Conservation (phyloP, 371 early-diverging fungal genomes). For the Apophysomyces sp. region DNA sequence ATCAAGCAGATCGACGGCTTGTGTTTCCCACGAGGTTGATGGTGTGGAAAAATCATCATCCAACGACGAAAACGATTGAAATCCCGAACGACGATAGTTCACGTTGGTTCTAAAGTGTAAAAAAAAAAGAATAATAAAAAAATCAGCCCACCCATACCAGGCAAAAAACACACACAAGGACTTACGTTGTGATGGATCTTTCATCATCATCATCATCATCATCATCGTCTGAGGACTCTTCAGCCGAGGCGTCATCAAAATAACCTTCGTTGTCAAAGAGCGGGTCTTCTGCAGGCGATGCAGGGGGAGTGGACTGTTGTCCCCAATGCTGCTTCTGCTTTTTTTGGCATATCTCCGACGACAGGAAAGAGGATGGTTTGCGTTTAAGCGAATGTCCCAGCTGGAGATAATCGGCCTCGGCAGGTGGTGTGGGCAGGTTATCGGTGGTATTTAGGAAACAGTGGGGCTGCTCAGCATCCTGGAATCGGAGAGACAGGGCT, state of each 20-base stretch:
- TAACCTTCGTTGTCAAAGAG: conserved; percentile 5
- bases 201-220: conserved; percentile 8
- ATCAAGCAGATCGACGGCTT: neutral
- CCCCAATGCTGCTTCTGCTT: conserved; percentile 6
- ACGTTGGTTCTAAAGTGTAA: neutral
- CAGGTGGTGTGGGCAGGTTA: conserved; percentile 28
- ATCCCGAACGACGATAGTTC: neutral
- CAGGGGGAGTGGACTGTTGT: conserved; percentile 11
- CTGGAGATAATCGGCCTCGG: conserved; percentile 9
- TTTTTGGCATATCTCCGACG: neutral
- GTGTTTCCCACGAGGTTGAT: neutral
- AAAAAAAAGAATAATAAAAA: neutral
- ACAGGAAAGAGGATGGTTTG: neutral
- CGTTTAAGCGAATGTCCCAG: conserved; percentile 12
- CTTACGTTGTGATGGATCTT: neutral
- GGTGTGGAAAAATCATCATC: neutral
- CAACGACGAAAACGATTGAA: neutral
- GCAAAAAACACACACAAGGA: neutral
- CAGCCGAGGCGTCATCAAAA: conserved; percentile 21
- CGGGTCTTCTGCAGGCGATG: conserved; percentile 14
- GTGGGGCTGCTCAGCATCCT: neutral
- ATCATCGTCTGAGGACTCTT: conserved; percentile 20
- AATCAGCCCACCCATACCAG: neutral
- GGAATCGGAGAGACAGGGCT: neutral
- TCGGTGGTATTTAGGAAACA: neutral